Base-by-base conservation (phyloP, 2,329 filamentous ascomycete species). In the Fusarium solani-melongenae region DNA sequence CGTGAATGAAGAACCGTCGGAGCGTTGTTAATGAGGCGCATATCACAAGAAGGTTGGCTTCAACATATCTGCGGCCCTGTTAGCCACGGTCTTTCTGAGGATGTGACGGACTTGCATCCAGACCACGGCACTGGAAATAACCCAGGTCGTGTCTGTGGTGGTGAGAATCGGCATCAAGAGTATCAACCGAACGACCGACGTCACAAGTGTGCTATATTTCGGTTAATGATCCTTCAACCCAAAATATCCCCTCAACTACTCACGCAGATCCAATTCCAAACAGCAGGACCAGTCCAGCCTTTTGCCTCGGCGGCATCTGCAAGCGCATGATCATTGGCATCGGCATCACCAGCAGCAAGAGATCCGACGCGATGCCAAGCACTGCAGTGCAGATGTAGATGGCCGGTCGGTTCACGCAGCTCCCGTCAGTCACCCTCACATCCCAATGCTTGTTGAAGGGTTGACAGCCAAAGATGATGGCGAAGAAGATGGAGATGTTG, bases 331-430 rank as follows among this genome's bases (percentile, higher is more conserved):
- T 80, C 39, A 86, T 84, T 0, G 83, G 84, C 20, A 88, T 82
- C 0, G 87, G 87, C 27, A 88, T 77, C 1, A 82, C 71, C 63
- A 86, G 83, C 27, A 87, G 81, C 17, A 87, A 67, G 1, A 88
- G 64, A 72, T 88, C 86, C 3, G 86, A 86, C 20, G 83, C 57
- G 55, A 88, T 86, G 62, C 87, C 87, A 31, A 88, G 83, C 0
- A 82, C 79, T 9, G 86, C 82, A 17, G 84, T 84, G 31, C 70
- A 76, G 10, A 77, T 66, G 20, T 77, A 78, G 0, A 78, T 62
- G 0, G 67, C 71, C 6, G 74, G 57, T 9, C 72, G 57, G 62
- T 86, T 78, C 39, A 89, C 80, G 66, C 87, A 89, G n/a, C 60
- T 77, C 57, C 70, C 85, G 71, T 56, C 79, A 2, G 62, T 51